phyloP scores from a whole-genome alignment of 768 basidiomycete genomes.

The Boletales sp. region DNA sequence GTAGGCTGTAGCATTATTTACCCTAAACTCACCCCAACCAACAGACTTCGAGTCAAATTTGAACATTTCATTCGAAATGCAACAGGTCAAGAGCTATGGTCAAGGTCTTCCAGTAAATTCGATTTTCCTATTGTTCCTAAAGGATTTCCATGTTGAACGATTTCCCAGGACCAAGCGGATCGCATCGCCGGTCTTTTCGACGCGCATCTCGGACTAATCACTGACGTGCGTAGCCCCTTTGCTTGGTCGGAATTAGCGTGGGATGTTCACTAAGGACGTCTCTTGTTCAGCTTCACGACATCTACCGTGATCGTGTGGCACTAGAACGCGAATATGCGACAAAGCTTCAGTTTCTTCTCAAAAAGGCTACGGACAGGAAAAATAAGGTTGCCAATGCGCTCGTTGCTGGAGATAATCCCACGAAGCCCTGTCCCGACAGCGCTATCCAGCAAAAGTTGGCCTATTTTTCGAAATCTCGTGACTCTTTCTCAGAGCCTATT shows the following conservation, averaged over 20 bases:
- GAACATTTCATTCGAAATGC: slow-evolving; percentile 6
- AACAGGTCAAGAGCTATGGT: slow-evolving; percentile 40
- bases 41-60: background rate
- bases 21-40: too few species aligned
- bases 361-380: slow-evolving; percentile 72
- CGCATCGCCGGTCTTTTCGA: slow-evolving; percentile 55
- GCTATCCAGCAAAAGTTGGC: slow-evolving; percentile 55
- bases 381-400: slow-evolving; percentile 49
- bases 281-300: slow-evolving; percentile 57
- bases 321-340: slow-evolving; percentile 78
- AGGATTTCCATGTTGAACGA: slow-evolving; percentile 3
- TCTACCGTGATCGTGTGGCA: slow-evolving; percentile 61
- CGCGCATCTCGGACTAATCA: slow-evolving; percentile 59
- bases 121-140: background rate
- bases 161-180: slow-evolving; percentile 67
- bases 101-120: slow-evolving; percentile 48
- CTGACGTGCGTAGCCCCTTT: slow-evolving; percentile 47
- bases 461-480: background rate
- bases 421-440: slow-evolving; percentile 54
- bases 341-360: slow-evolving; percentile 62
- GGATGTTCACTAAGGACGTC: background rate
- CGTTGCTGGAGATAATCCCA: slow-evolving; percentile 66
- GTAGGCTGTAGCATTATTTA: too few species aligned
- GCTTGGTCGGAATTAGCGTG: background rate
- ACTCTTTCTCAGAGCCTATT: slow-evolving; percentile 13